Base-by-base conservation (phyloP, 2,329 filamentous ascomycete genomes). In the Fusarium tricinctum region DNA sequence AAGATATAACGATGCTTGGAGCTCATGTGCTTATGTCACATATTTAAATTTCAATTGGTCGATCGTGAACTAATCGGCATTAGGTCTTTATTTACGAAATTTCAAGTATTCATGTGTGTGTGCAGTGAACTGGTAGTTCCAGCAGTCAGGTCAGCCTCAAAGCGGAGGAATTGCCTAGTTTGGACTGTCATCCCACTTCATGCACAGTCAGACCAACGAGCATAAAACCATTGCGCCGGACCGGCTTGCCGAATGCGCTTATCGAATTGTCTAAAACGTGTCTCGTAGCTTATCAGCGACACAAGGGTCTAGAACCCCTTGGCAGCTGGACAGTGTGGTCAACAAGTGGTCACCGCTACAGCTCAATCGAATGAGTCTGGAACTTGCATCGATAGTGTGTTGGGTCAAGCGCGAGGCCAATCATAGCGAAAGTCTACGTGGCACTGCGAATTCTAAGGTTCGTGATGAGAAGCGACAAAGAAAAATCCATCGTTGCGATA, bases 361-460 rank as follows among this genome's bases (percentile, higher is more conserved):
- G 33, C 10, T 52, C 3, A 14, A 43, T 20, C 8, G 2, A 49
- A 17, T 14, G 28, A 0, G 5, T 33, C 15, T 26, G 8, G 32
- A 8, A 22, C 22, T 46, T 17, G 14, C 39, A 42, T 28, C 14
- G 10, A 33, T 32, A 32, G 28, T 42, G 20, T 23, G 17, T 8
- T 45, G 8, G 7, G 43, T 15, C 38, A 23, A 8, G 6, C 10
- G 26, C 8, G 32, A 52, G 26, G 26, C 9, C 26, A 26, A 26
- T 26, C 26, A 51, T n/a, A 19, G 48, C 30, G 35, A 51, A 8
- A 12, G 35, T 48, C 15, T 45, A 53, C 39, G 39, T 53, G 50
- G 28, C 38, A 22, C 33, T 44, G 49, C 28, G 9, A 32, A 32
- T 52, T 19, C 23, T 32, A 17, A 52, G 28, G 44, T 45, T 45